A percentile compares a stretch with the other conserved stretches of the same genome.
These are phyloP conservation scores for Xylariaceae sp. DNA, from an alignment of 2,329 filamentous ascomycete genomes.

Conservation along the genomic window DNA sequence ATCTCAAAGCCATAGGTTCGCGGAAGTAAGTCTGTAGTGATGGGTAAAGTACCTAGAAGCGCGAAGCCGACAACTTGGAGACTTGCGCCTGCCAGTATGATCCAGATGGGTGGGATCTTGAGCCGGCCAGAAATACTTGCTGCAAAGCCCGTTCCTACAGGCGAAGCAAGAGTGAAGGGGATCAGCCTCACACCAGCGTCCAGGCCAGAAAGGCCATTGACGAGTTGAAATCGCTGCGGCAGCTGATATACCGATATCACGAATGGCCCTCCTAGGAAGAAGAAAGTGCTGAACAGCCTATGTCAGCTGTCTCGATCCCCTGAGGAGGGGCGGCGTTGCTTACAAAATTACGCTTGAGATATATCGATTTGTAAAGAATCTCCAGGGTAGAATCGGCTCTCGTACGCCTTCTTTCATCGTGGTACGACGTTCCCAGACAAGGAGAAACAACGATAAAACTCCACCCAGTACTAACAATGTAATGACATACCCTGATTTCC, in stretches of 20 bases:
- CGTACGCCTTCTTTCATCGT: too few species aligned
- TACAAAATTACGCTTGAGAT: too few species aligned
- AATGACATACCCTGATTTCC: conserved; percentile 31
- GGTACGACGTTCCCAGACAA: too few species aligned
- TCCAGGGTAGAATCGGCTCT: too few species aligned
- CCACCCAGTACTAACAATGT: conserved; percentile 17
- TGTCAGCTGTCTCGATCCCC: too few species aligned
- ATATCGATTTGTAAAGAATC: too few species aligned
- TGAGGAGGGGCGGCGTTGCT: too few species aligned
- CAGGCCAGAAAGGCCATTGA: conserved; percentile 20
- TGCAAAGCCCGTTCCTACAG: conserved; percentile 9
- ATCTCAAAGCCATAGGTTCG: conserved; percentile 26
- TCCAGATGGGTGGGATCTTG: conserved; percentile 24
- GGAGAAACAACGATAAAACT: conserved; percentile 12
- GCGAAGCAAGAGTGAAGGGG: conserved; percentile 17
- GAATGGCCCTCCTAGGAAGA: conserved; percentile 19
- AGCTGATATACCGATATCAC: conserved; percentile 20
- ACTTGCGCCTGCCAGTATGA: conserved; percentile 16
- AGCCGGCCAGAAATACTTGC: conserved; percentile 12
- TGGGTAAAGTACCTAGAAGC: conserved; percentile 13
- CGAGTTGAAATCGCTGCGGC: conserved; percentile 28
- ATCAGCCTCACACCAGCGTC: conserved; percentile 27
- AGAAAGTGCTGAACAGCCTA: too few species aligned
- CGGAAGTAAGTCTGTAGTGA: conserved; percentile 5
- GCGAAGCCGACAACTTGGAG: conserved; percentile 30